phyloP scores from a whole-genome alignment of 805 yeast genomes.

The Suhomyces prunicola region DNA sequence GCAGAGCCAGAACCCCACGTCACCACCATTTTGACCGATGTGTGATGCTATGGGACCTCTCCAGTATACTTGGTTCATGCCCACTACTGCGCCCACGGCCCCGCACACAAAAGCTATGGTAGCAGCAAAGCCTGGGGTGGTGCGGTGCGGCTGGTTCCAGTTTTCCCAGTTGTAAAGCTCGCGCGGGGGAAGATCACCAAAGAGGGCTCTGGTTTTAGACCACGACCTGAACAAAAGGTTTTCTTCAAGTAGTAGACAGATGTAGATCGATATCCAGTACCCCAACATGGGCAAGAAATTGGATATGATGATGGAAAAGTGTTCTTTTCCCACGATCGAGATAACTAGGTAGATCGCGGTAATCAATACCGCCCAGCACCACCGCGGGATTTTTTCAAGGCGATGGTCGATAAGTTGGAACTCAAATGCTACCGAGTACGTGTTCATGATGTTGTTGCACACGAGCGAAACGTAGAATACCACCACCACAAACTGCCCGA shows the following conservation, averaged over 20 bases:
- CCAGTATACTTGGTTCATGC: slow-evolving; percentile 21
- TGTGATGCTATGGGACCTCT: slow-evolving; percentile 14
- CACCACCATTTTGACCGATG: slow-evolving; percentile 17
- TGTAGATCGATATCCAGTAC: slow-evolving; percentile 84
- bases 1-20: slow-evolving; percentile 21
- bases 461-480: slow-evolving; percentile 70
- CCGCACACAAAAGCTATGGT: slow-evolving; percentile 13
- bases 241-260: slow-evolving; percentile 68
- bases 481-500: slow-evolving; percentile 72
- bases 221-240: slow-evolving; percentile 59
- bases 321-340: slow-evolving; percentile 72
- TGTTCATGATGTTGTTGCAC: slow-evolving; percentile 78
- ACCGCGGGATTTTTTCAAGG: slow-evolving; percentile 68
- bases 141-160: slow-evolving; percentile 26
- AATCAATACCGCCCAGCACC: slow-evolving; percentile 66
- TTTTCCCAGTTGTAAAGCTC: slow-evolving; percentile 27
- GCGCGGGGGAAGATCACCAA: slow-evolving; percentile 5
- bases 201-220: neutral
- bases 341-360: slow-evolving; percentile 64
- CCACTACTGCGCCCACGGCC: slow-evolving; percentile 19
- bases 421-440: slow-evolving; percentile 80
- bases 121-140: slow-evolving; percentile 19
- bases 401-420: slow-evolving; percentile 57
- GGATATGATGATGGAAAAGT: slow-evolving; percentile 68
- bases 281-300: slow-evolving; percentile 90